Conservation (phyloP, 352 stramenopile genomes). For the Pythium oligandrum region DNA sequence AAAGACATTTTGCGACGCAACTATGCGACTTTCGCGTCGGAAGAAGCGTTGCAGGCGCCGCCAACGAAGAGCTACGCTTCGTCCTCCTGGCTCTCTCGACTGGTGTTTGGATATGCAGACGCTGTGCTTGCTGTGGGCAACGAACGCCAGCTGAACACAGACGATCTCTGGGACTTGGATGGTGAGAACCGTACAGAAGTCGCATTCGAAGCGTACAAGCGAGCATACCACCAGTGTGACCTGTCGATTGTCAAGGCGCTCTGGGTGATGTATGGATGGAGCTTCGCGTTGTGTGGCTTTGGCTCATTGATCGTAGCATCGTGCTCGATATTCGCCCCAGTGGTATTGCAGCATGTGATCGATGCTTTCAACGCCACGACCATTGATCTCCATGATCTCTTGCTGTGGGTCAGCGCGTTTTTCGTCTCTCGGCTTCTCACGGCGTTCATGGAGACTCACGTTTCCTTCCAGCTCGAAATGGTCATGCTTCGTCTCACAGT, state of each 20-base stretch:
- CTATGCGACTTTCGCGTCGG: no score
- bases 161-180: slow-evolving; percentile 13
- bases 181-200: slow-evolving; percentile 1
- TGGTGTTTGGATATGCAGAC: slow-evolving; percentile 15
- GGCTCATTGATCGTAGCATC: slow-evolving; percentile 5
- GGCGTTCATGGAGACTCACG: slow-evolving; percentile 14
- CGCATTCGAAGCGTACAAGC: slow-evolving; percentile 3
- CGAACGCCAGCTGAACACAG: slow-evolving; percentile 7
- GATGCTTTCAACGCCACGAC: slow-evolving; percentile 11
- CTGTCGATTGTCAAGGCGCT: neutral
- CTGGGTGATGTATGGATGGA: slow-evolving; percentile 1
- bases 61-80: slow-evolving; percentile 20
- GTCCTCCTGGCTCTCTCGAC: slow-evolving; percentile 13
- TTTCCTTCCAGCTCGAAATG: slow-evolving; percentile 20
- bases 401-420: slow-evolving; percentile 16
- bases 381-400: slow-evolving; percentile 14
- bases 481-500: slow-evolving; percentile 17
- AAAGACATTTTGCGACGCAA: no score
- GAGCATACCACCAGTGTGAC: slow-evolving; percentile 3
- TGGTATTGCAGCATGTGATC: slow-evolving; percentile 21
- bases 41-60: no score
- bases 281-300: slow-evolving; percentile 7
- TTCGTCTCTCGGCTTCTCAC: slow-evolving; percentile 24
- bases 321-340: slow-evolving; percentile 12
- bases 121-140: slow-evolving; percentile 11